Conservation (phyloP, 1,284 basidiomycete genomes). For the Singerocomus rubriflavus region DNA sequence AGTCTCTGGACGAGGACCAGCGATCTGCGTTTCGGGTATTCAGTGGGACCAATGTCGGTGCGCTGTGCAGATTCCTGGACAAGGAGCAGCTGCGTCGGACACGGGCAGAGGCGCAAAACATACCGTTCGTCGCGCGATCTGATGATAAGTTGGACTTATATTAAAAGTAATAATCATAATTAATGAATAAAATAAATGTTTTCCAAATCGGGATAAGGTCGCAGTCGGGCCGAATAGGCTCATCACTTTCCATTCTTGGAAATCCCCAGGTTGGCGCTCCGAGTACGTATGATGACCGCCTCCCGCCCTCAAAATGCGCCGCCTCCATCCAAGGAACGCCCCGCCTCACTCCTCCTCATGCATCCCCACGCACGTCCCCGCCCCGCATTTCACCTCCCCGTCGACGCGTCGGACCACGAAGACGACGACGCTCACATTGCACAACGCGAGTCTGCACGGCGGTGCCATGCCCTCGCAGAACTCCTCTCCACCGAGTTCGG, state of each 20-base stretch:
- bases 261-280: too few relatives aligned
- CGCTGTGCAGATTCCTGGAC: conserved; percentile 62
- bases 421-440: conserved; percentile 7
- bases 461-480: conserved; percentile 73
- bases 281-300: conserved; percentile 23
- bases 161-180: conserved; percentile 24
- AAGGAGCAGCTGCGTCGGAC: conserved; percentile 58
- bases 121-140: conserved; percentile 53
- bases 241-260: too few relatives aligned
- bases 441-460: conserved; percentile 43
- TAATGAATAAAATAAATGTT: not conserved
- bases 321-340: conserved; percentile 6
- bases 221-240: too few relatives aligned
- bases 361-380: conserved; percentile 22
- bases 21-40: conserved; percentile 82
- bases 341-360: conserved; percentile 35
- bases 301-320: conserved; percentile 36
- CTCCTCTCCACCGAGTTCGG: conserved; percentile 79
- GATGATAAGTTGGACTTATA: conserved; percentile 63
- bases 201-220: too few relatives aligned
- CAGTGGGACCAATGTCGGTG: conserved; percentile 65
- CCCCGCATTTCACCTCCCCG: conserved; percentile 36
- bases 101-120: conserved; percentile 54
- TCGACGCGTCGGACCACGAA: conserved; percentile 26
- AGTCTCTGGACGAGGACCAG: conserved; percentile 58